phyloP scores from a whole-genome alignment of 2,329 filamentous ascomycete species.

The Xylaria sp. region DNA sequence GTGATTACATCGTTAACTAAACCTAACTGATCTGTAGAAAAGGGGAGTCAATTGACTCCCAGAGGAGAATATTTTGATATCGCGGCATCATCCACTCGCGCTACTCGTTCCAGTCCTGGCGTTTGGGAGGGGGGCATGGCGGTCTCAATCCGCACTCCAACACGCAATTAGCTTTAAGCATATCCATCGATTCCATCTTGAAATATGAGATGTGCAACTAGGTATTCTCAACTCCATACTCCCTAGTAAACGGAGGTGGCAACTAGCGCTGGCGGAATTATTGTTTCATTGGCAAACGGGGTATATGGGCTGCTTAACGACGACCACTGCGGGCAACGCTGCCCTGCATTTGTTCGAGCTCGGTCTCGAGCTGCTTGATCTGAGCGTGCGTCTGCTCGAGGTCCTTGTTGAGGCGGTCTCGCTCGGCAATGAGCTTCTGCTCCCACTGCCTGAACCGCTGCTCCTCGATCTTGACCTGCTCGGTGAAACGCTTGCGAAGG shows the following conservation, averaged over 20 bases:
- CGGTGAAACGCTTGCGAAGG: constrained; percentile 97
- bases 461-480: constrained; percentile 99
- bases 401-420: constrained; percentile 99
- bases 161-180: constrained; percentile 40
- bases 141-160: constrained; percentile 17
- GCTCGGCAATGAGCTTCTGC: constrained; percentile 98
- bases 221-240: constrained; percentile 33
- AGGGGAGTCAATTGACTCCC: constrained; percentile 39
- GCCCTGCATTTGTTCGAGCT: constrained; percentile 93
- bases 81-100: constrained; percentile 20
- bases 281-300: constrained; percentile 24
- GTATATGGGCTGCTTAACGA: constrained; percentile 60
- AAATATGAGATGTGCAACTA: constrained; percentile 25
- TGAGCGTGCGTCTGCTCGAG: constrained; percentile 95
- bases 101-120: constrained; percentile 9
- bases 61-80: constrained; percentile 36
- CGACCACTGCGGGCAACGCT: constrained; percentile 88
- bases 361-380: constrained; percentile 88
- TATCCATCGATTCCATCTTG: constrained; percentile 28
- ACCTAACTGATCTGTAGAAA: constrained; percentile 38
- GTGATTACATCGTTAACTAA: constrained; percentile 41
- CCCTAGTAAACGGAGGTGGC: constrained; percentile 29
- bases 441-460: constrained; percentile 99
- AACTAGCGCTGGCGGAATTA: constrained; percentile 28
- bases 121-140: constrained; percentile 14